A percentile compares a stretch with the other conserved stretches of the same genome.
Evolutionary conservation across 768 basidiomycete species (phyloP).

Genomic region (Lactarius evosmus): DNA sequence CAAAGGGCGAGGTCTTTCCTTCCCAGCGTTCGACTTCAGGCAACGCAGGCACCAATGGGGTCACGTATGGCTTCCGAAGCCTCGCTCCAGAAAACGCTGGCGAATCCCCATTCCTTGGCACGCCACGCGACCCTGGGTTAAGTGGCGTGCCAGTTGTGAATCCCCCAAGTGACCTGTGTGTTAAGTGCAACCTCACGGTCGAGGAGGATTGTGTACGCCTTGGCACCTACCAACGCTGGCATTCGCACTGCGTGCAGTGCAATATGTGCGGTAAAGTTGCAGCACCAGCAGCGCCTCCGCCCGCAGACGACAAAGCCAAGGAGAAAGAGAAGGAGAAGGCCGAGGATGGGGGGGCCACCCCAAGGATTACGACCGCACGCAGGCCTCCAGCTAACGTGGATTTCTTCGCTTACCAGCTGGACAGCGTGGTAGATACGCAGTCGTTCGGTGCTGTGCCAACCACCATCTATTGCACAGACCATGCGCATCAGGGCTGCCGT

Average conservation of each 20-base stretch:
- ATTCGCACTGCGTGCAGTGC: slow-evolving; percentile 91
- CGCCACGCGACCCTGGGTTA: slow-evolving; percentile 46
- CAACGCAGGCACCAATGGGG: slow-evolving; percentile 78
- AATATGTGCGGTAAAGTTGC: slow-evolving; percentile 73
- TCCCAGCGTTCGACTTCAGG: slow-evolving; percentile 39
- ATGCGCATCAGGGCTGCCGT: slow-evolving; percentile 63
- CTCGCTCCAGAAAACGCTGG: slow-evolving; percentile 89
- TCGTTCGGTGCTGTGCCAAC: slow-evolving; percentile 73
- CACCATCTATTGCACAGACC: slow-evolving; percentile 73
- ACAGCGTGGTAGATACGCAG: slow-evolving; percentile 60
- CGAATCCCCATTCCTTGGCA: slow-evolving; percentile 67
- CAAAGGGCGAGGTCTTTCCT: slow-evolving; percentile 56
- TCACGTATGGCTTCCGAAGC: slow-evolving; percentile 91
- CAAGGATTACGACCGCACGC: slow-evolving; percentile 61
- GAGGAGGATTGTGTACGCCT: slow-evolving; percentile 96
- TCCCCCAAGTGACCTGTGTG: slow-evolving; percentile 88
- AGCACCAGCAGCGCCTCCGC: slow-evolving; percentile 50
- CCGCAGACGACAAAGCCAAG: slow-evolving; percentile 51
- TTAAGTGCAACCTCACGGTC: slow-evolving; percentile 83
- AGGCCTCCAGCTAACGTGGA: slow-evolving; percentile 79
- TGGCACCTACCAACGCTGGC: slow-evolving; percentile 97
- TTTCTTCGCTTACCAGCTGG: slow-evolving; percentile 73
- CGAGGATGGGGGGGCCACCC: slow-evolving; percentile 43
- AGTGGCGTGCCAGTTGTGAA: slow-evolving; percentile 55
- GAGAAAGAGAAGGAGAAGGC: slow-evolving; percentile 46